Percentiles rank a stretch among this genome's conserved stretches.
Conservation (phyloP, 1,284 basidiomycete genomes). For the Rhodotorula sp. region DNA sequence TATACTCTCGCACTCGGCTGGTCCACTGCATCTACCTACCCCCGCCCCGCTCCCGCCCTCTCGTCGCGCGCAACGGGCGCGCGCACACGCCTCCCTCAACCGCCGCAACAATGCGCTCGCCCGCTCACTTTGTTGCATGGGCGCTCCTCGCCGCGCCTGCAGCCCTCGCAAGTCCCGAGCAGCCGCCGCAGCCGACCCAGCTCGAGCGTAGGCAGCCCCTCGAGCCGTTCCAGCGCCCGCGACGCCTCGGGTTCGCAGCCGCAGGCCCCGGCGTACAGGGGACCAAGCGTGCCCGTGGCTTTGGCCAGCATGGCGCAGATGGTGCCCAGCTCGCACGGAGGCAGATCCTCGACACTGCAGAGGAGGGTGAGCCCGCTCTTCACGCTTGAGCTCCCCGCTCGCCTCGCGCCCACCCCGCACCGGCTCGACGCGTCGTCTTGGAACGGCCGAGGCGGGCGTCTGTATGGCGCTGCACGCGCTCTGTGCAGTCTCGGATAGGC, state of each 20-base stretch:
- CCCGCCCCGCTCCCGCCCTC: background rate
- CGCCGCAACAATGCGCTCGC: background rate
- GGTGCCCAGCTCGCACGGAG: background rate
- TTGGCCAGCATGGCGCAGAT: background rate
- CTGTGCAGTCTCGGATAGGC: background rate
- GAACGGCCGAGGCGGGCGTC: too few relatives aligned
- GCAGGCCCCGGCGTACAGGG: background rate
- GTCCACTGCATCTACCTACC: background rate
- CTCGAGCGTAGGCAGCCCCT: background rate
- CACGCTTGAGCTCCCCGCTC: background rate
- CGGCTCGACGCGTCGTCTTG: background rate
- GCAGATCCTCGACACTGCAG: background rate
- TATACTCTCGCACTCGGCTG: background rate
- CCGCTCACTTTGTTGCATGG: background rate
- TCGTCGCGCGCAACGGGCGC: background rate
- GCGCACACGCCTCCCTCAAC: background rate
- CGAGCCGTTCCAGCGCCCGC: slow-evolving; percentile 4
- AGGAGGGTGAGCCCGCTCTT: background rate
- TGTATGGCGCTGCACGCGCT: background rate
- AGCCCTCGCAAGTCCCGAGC: background rate
- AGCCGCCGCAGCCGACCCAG: background rate
- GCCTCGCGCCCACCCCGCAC: background rate
- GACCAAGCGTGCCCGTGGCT: background rate
- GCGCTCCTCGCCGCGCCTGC: background rate
- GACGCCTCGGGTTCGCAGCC: slow-evolving; percentile 8